phyloP scores from a whole-genome alignment of 2,329 filamentous ascomycete genomes.

The Clonostachys chloroleuca region DNA sequence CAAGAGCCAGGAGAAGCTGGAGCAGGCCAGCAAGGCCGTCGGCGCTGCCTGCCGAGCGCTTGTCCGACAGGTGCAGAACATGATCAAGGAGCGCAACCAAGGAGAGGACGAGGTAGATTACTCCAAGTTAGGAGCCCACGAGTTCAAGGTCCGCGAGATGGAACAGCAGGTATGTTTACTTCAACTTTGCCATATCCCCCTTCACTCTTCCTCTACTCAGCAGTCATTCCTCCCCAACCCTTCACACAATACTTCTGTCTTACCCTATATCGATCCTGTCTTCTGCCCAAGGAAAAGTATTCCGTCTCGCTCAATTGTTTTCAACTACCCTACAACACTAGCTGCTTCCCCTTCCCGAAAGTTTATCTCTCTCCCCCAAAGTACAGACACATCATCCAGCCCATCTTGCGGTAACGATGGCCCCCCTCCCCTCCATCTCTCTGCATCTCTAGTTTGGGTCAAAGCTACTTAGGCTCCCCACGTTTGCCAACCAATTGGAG shows the following conservation, averaged over 20 bases:
- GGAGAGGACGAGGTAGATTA: slow-evolving; percentile 88
- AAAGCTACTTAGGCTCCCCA: too few species aligned
- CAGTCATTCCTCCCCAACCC: background rate
- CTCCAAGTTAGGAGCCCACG: slow-evolving; percentile 79
- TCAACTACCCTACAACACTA: too few species aligned
- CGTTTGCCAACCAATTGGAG: too few species aligned
- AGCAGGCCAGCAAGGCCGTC: slow-evolving; percentile 89
- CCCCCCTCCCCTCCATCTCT: too few species aligned
- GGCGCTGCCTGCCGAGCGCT: slow-evolving; percentile 82
- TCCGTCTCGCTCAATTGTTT: background rate
- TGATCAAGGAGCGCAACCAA: slow-evolving; percentile 82
- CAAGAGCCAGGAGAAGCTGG: slow-evolving; percentile 88
- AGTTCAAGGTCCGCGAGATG: slow-evolving; percentile 99
- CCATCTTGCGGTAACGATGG: too few species aligned
- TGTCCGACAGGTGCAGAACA: slow-evolving; percentile 88
- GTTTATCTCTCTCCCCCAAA: too few species aligned
- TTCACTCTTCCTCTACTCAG: background rate
- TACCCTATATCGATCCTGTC: background rate
- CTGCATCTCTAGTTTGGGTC: too few species aligned
- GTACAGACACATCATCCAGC: too few species aligned
- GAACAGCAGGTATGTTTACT: slow-evolving; percentile 79
- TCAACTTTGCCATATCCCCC: background rate
- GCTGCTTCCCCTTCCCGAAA: too few species aligned
- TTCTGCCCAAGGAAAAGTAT: background rate
- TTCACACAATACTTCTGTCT: background rate